Evolutionary conservation across 139 green algal genomes (phyloP).

Genomic region (Chlamydomonas incerta): DNA sequence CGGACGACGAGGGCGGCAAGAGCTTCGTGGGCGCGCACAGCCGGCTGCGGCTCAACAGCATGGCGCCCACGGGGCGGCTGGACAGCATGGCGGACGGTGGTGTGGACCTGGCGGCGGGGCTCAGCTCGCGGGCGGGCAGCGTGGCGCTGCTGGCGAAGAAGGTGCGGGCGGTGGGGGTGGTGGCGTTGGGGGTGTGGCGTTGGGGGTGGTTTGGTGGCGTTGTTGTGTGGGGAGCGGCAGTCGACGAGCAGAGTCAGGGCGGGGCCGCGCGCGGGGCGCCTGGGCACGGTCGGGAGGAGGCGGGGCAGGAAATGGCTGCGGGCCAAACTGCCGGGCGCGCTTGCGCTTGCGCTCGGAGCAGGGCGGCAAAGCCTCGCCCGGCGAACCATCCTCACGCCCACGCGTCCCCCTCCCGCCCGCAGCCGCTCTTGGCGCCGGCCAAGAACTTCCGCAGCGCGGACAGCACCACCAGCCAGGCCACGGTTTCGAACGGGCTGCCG

Average conservation of each 20-base stretch:
- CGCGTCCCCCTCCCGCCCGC: not conserved
- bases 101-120: not conserved
- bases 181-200: too few species aligned
- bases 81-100: not conserved
- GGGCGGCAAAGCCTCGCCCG: too few species aligned
- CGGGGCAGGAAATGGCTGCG: too few species aligned
- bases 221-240: too few species aligned
- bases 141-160: conserved; percentile 11
- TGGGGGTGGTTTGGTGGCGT: too few species aligned
- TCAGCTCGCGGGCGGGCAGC: conserved; percentile 8
- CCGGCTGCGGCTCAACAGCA: not conserved
- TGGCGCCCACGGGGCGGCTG: not conserved
- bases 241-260: too few species aligned
- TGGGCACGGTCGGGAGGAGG: too few species aligned
- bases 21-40: not conserved
- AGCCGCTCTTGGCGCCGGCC: conserved; percentile 19
- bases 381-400: too few species aligned
- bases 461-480: not conserved
- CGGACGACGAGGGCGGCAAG: not conserved
- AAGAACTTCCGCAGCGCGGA: conserved; percentile 14
- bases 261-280: too few species aligned
- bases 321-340: too few species aligned
- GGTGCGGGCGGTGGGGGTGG: too few species aligned
- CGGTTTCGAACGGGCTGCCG: not conserved
- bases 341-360: too few species aligned